phyloP scores from a whole-genome alignment of 192 early-diverging fungal genomes.

The Podila verticillata region DNA sequence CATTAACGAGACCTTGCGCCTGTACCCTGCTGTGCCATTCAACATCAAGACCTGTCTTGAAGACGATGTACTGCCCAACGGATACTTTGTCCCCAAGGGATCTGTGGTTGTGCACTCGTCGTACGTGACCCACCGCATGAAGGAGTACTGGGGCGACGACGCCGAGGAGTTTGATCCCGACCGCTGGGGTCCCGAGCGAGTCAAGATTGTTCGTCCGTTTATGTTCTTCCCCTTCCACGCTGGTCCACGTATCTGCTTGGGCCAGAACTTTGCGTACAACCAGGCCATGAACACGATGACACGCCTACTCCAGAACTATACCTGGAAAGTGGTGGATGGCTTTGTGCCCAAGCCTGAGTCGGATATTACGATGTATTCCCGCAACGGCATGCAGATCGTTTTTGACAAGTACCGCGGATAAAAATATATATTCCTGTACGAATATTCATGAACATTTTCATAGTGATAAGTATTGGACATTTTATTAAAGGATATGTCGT shows the following conservation, averaged over 20 bases:
- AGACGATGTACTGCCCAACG: conserved; percentile 50
- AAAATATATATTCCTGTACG: neutral
- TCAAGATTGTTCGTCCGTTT: conserved; percentile 47
- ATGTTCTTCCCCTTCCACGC: conserved; percentile 62
- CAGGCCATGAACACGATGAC: conserved; percentile 53
- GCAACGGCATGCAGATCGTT: conserved; percentile 46
- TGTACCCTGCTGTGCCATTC: conserved; percentile 59
- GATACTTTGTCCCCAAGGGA: conserved; percentile 55
- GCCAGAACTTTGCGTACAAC: conserved; percentile 54
- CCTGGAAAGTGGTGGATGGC: conserved; percentile 39
- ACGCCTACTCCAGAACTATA: conserved; percentile 34
- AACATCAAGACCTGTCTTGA: conserved; percentile 45
- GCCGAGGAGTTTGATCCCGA: conserved; percentile 59
- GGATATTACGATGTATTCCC: conserved; percentile 51
- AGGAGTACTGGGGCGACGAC: conserved; percentile 58
- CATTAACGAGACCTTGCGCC: conserved; percentile 65
- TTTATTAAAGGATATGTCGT: no score
- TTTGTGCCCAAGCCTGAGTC: conserved; percentile 49
- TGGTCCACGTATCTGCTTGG: conserved; percentile 49
- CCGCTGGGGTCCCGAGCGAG: conserved; percentile 57
- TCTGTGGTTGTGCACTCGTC: conserved; percentile 51
- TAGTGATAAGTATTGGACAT: no score
- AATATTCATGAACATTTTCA: no score
- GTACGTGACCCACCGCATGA: conserved; percentile 51
- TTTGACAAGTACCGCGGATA: conserved; percentile 35